These are phyloP conservation scores for Paecilomyces fulvus DNA, from an alignment of 2,329 filamentous ascomycete species.

Conservation along the genomic window DNA sequence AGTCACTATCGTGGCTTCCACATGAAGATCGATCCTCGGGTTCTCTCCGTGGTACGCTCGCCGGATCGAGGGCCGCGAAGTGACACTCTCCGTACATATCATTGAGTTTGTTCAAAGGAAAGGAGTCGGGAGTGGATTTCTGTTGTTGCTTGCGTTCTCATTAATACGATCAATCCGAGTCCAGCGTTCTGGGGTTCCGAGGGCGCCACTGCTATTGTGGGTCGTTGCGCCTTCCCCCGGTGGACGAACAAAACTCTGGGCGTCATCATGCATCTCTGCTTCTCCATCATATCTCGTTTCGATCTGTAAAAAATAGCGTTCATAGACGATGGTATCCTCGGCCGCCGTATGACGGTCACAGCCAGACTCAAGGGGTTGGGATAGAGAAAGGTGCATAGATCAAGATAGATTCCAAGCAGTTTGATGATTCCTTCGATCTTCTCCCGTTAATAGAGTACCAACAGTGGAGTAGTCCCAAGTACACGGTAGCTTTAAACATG, in stretches of 20 bases:
- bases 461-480: neutral
- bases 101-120: neutral
- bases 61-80: slow-evolving; percentile 16
- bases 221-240: too few relatives aligned
- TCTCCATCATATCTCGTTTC: neutral
- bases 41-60: slow-evolving; percentile 13
- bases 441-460: too few relatives aligned
- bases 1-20: neutral
- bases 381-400: neutral
- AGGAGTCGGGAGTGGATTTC: neutral
- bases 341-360: neutral
- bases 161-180: neutral
- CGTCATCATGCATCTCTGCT: neutral
- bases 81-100: slow-evolving; percentile 2
- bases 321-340: neutral
- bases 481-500: neutral
- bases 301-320: neutral
- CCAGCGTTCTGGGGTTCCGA: neutral
- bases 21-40: slow-evolving; percentile 1
- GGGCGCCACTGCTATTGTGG: neutral
- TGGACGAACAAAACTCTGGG: neutral
- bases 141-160: neutral
- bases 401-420: neutral
- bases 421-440: neutral
- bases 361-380: neutral